Base-by-base conservation (phyloP, 73 alveolate genomes). In the Uronychia setigera region DNA sequence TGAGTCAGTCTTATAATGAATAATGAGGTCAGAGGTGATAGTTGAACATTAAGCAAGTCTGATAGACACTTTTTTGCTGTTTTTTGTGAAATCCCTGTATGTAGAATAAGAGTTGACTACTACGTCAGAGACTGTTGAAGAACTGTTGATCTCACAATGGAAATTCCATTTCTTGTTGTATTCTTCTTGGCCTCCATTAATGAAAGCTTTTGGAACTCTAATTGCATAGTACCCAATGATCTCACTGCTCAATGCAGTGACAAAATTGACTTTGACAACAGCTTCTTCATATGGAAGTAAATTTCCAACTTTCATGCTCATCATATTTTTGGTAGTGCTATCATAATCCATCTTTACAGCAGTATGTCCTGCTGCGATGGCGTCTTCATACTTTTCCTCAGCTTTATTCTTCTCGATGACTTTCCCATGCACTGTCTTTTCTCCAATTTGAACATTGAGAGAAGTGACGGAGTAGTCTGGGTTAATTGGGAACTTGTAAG, bases 381-480 rank as follows among this genome's bases (percentile, higher is more conserved):
- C 97, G 78, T 95, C 97, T 29, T 83, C 96, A 88, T 92, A 95
- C 83, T 87, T 90, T 88, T 95, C 96, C 35, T 87, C 80, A 0
- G 99, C 97, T 85, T 95, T 87, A 78, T 91, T 92, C 89, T 93
- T 95, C 59, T 87, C 93, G 76, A 93, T 74, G 76, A 93, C 90
- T 84, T 91, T 93, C 35, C 94, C 93, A 58, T 88, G 88, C 1
- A 93, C 91, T 76, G 80, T 87, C 76, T 59, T 67, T 1, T 79
- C 95, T 35, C 87, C 95, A 11, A 83, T 46, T 46, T 46, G 67
- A 11, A 46, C 19, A 46, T 5, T 11, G n/a, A 46, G 67, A 11
- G n/a, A 5, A 19, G 67, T 46, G 67, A 46, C 19, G 5, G 67
- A 46, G 67, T 19, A 11, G 67, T 11, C n/a, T 11, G 67, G 67